Conservation (phyloP, 2,329 filamentous ascomycete species). For the Coniella lustricola region DNA sequence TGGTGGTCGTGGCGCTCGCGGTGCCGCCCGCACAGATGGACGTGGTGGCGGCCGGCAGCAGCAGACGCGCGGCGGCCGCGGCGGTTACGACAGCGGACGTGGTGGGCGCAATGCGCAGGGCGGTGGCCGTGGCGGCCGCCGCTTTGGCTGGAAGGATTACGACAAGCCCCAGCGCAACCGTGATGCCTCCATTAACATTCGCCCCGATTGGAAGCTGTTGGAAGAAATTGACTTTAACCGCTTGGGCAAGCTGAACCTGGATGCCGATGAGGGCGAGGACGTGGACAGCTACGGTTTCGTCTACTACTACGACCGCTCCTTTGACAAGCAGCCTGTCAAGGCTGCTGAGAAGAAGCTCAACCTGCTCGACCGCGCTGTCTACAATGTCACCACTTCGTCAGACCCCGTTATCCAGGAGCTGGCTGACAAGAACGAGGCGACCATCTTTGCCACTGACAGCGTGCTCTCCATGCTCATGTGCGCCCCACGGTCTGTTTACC, state of each 20-base stretch:
- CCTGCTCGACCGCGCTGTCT: slow-evolving; percentile 86
- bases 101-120: slow-evolving; percentile 33
- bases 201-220: slow-evolving; percentile 88
- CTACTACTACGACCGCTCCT: slow-evolving; percentile 94
- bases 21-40: slow-evolving; percentile 45
- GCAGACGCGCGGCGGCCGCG: slow-evolving; percentile 52
- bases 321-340: slow-evolving; percentile 90
- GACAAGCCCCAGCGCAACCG: slow-evolving; percentile 97
- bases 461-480: slow-evolving; percentile 99
- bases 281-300: slow-evolving; percentile 94
- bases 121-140: slow-evolving; percentile 63
- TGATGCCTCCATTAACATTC: slow-evolving; percentile 92
- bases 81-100: slow-evolving; percentile 40
- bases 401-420: slow-evolving; percentile 97
- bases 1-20: slow-evolving; percentile 70
- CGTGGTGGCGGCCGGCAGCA: slow-evolving; percentile 56
- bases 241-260: slow-evolving; percentile 89
- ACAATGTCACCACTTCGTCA: slow-evolving; percentile 95
- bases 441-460: slow-evolving; percentile 94
- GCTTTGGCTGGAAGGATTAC: slow-evolving; percentile 98
- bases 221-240: slow-evolving; percentile 99
- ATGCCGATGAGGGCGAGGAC: slow-evolving; percentile 91
- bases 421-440: slow-evolving; percentile 90
- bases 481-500: slow-evolving; percentile 90
- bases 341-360: slow-evolving; percentile 79